These are phyloP conservation scores for Chaetomium strumarium DNA, from an alignment of 2,329 filamentous ascomycete species.

Conservation along the genomic window DNA sequence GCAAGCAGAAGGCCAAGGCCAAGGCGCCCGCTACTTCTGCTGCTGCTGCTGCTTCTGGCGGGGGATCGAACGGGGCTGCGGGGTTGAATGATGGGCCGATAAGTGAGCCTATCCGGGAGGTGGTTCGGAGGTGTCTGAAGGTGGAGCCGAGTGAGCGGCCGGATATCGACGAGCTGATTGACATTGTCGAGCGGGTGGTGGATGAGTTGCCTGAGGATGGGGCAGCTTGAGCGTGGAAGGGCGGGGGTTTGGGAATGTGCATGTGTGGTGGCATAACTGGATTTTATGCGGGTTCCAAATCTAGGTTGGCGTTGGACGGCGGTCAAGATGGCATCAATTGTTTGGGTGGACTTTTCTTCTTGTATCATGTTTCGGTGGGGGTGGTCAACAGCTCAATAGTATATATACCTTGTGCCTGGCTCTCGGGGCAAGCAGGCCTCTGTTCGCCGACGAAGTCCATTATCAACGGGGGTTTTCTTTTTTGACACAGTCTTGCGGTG, in stretches of 20 bases:
- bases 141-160: constrained; percentile 86
- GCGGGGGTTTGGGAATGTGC: not conserved
- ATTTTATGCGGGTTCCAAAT: not conserved
- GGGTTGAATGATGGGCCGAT: constrained; percentile 48
- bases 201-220: constrained; percentile 57
- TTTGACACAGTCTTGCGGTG: no score
- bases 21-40: constrained; percentile 25
- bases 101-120: constrained; percentile 75
- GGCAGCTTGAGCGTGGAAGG: constrained; percentile 6
- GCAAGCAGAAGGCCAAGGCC: constrained; percentile 35
- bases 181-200: constrained; percentile 69
- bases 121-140: constrained; percentile 78
- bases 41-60: constrained; percentile 25
- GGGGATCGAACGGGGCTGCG: constrained; percentile 25
- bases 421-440: not conserved
- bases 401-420: not conserved
- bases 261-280: not conserved
- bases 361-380: not conserved
- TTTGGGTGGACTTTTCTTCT: constrained; percentile 1
- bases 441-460: no score
- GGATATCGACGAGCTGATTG: constrained; percentile 77
- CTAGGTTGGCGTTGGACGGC: constrained; percentile 4
- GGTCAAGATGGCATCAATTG: not conserved
- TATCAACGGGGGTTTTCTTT: no score
- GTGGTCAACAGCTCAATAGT: not conserved